Conservation (phyloP, 1,284 basidiomycete genomes). For the Veloboletus limbatus region DNA sequence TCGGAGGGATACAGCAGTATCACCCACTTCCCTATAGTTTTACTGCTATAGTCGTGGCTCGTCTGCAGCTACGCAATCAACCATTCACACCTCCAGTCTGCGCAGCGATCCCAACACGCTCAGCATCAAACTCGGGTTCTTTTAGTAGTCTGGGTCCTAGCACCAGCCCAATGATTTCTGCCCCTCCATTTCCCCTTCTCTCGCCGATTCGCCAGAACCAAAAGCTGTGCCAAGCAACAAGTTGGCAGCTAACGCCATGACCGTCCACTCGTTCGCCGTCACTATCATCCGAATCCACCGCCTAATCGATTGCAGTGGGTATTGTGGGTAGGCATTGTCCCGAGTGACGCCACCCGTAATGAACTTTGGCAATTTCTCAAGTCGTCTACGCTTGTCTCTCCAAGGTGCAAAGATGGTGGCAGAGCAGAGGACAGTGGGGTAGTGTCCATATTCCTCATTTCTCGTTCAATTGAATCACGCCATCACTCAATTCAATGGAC, state of each 20-base stretch:
- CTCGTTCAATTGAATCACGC: slow-evolving; percentile 74
- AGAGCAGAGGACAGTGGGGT: slow-evolving; percentile 51
- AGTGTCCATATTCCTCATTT: slow-evolving; percentile 88
- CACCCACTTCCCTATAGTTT: slow-evolving; percentile 41
- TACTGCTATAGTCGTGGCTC: slow-evolving; percentile 38
- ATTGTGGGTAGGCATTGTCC: slow-evolving; percentile 94
- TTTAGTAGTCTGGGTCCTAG: background rate
- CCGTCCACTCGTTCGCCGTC: slow-evolving; percentile 37
- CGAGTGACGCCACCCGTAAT: slow-evolving; percentile 79
- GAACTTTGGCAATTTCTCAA: slow-evolving; percentile 90
- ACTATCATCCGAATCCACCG: slow-evolving; percentile 64
- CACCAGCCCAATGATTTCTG: background rate
- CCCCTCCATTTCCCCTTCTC: background rate
- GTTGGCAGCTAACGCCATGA: slow-evolving; percentile 13
- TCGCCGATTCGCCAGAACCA: slow-evolving; percentile 1
- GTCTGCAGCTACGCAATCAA: slow-evolving; percentile 27
- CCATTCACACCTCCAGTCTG: slow-evolving; percentile 23
- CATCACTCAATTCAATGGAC: slow-evolving; percentile 72
- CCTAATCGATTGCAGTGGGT: slow-evolving; percentile 86
- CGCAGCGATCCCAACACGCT: slow-evolving; percentile 12
- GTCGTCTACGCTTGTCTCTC: slow-evolving; percentile 24
- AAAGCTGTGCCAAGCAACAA: background rate
- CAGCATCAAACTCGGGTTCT: background rate
- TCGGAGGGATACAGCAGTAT: slow-evolving; percentile 35
- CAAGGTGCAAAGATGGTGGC: slow-evolving; percentile 8